A percentile compares a stretch with the other conserved stretches of the same genome.
These are phyloP conservation scores for Fragilaria radians DNA, from an alignment of 108 stramenopile genomes.

Conservation along the genomic window DNA sequence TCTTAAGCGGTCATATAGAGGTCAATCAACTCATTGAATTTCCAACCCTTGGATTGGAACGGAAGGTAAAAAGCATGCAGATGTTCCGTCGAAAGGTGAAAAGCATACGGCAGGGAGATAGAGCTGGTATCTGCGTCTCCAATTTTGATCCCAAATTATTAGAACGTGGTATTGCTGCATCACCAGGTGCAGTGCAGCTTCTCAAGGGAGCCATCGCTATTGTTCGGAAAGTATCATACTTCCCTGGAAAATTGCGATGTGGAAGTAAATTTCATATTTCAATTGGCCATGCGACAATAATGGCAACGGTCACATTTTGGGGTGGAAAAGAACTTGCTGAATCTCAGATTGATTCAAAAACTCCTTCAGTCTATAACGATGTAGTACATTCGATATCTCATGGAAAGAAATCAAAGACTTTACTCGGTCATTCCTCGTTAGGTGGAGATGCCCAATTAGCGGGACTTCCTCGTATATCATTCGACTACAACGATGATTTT, in stretches of 20 bases:
- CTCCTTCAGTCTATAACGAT: no score
- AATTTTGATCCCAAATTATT: constrained; percentile 88
- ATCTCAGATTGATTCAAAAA: background rate
- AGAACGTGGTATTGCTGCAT: constrained; percentile 87
- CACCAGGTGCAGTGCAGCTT: constrained; percentile 79
- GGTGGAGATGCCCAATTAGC: constrained; percentile 73
- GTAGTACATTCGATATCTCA: background rate
- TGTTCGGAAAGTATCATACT: constrained; percentile 87
- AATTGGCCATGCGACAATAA: constrained; percentile 93
- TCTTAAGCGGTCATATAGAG: constrained; percentile 66
- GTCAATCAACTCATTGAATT: constrained; percentile 93
- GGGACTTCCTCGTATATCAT: constrained; percentile 61
- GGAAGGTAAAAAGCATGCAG: constrained; percentile 96
- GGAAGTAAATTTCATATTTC: constrained; percentile 87
- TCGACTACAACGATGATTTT: constrained; percentile 81
- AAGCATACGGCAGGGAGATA: constrained; percentile 85
- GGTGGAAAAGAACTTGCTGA: constrained; percentile 79
- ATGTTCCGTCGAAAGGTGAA: constrained; percentile 88
- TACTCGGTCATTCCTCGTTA: constrained; percentile 46
- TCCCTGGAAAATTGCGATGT: constrained; percentile 43
- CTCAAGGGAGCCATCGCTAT: constrained; percentile 79
- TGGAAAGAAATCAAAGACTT: constrained; percentile 6
- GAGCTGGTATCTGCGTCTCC: constrained; percentile 92
- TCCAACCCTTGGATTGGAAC: constrained; percentile 71
- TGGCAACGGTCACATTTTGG: constrained; percentile 96